These are phyloP conservation scores for Westerdykella aurantiaca DNA, from an alignment of 2,329 filamentous ascomycete genomes.

Conservation along the genomic window DNA sequence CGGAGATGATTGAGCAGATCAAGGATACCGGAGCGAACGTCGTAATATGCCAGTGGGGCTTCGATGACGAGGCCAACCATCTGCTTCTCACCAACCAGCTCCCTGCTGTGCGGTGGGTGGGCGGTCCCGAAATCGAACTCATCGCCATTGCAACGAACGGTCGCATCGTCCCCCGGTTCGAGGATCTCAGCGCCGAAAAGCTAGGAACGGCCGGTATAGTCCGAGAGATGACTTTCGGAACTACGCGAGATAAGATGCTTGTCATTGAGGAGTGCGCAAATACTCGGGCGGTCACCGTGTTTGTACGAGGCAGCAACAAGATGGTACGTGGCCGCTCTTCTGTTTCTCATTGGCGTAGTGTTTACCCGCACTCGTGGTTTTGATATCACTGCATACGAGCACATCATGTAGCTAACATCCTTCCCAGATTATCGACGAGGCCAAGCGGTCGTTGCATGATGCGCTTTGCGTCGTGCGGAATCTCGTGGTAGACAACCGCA, in stretches of 20 bases:
- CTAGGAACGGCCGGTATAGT: constrained; percentile 85
- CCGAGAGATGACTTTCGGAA: constrained; percentile 92
- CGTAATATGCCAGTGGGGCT: constrained; percentile 98
- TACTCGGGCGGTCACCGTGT: constrained; percentile 90
- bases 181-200: constrained; percentile 87
- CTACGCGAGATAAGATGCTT: constrained; percentile 98
- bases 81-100: constrained; percentile 91
- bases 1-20: constrained; percentile 98
- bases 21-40: constrained; percentile 96
- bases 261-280: constrained; percentile 99
- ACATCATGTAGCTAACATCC: not conserved
- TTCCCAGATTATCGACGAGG: constrained; percentile 89
- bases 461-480: constrained; percentile 97
- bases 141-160: constrained; percentile 99
- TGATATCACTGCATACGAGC: constrained; percentile 5
- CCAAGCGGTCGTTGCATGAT: constrained; percentile 94
- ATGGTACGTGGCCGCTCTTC: constrained; percentile 61
- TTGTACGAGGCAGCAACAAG: constrained; percentile 97
- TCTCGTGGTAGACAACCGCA: constrained; percentile 89
- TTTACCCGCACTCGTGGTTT: not conserved
- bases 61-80: constrained; percentile 98
- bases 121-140: constrained; percentile 94
- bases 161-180: constrained; percentile 93
- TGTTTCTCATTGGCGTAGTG: constrained; percentile 6
- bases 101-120: constrained; percentile 95